phyloP scores from a whole-genome alignment of 139 green algal genomes.

The Auxenochlorella pyrenoidosa region DNA sequence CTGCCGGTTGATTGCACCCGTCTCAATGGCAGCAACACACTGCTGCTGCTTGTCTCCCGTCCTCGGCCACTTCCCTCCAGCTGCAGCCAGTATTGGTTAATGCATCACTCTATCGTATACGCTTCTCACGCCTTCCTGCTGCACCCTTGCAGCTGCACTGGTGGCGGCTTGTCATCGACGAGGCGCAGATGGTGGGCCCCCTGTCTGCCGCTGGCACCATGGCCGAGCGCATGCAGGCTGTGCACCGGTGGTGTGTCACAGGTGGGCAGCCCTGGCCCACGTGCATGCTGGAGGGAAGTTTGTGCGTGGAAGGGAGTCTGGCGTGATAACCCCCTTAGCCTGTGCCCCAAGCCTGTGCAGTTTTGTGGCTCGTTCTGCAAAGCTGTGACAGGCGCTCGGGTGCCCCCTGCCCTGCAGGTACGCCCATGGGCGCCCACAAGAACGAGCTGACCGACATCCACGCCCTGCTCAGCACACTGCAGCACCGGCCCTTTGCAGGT shows the following conservation, averaged over 20 bases:
- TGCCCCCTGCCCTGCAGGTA: not conserved
- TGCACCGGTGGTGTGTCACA: constrained; percentile 76
- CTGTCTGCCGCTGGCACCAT: constrained; percentile 50
- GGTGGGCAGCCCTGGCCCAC: constrained; percentile 51
- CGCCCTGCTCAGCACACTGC: constrained; percentile 63
- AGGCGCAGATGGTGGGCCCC: constrained; percentile 76
- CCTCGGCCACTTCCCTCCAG: too few relatives aligned
- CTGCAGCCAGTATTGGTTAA: not conserved
- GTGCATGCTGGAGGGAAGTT: too few relatives aligned
- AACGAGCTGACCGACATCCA: constrained; percentile 66
- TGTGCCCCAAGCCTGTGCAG: too few relatives aligned
- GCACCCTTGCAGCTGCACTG: constrained; percentile 56
- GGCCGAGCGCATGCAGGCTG: constrained; percentile 51
- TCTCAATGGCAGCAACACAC: too few relatives aligned
- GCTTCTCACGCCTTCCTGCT: not conserved
- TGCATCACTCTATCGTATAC: not conserved
- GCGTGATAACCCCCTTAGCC: too few relatives aligned
- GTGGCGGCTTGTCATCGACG: constrained; percentile 78
- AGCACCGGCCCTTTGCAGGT: constrained; percentile 56
- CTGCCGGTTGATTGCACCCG: too few relatives aligned
- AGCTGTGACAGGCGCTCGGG: too few relatives aligned
- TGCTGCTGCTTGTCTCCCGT: too few relatives aligned
- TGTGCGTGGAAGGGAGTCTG: too few relatives aligned
- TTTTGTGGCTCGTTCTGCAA: too few relatives aligned
- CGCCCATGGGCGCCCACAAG: constrained; percentile 17